phyloP scores from a whole-genome alignment of 768 basidiomycete genomes.

The Mycena vulgaris region DNA sequence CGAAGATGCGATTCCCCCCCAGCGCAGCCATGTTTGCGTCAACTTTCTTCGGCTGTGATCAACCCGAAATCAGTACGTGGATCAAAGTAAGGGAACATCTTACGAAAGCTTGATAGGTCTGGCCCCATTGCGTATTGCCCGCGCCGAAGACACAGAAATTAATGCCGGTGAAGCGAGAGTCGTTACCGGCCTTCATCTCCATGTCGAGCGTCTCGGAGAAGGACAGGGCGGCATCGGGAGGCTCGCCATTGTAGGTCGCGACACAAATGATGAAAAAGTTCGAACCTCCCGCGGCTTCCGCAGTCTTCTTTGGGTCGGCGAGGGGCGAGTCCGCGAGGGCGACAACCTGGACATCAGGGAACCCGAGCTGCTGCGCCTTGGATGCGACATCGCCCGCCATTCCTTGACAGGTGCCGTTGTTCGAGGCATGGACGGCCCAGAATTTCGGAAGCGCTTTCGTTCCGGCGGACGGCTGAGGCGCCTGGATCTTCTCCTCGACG shows the following conservation, averaged over 20 bases:
- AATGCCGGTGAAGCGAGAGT: slow-evolving; percentile 25
- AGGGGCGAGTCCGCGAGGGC: slow-evolving; percentile 32
- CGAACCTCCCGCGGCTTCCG: slow-evolving; percentile 11
- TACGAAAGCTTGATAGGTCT: slow-evolving; percentile 37
- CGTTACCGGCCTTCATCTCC: slow-evolving; percentile 30
- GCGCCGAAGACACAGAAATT: slow-evolving; percentile 37
- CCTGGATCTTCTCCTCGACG: slow-evolving; percentile 13
- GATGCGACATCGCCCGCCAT: slow-evolving; percentile 34
- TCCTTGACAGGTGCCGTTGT: slow-evolving; percentile 30
- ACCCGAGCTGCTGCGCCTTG: slow-evolving; percentile 32
- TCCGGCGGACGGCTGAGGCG: slow-evolving; percentile 26
- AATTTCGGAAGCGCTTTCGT: slow-evolving; percentile 15
- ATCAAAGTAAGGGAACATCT: no score
- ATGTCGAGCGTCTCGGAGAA: slow-evolving; percentile 33
- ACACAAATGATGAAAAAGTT: slow-evolving; percentile 35
- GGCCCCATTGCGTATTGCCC: slow-evolving; percentile 35
- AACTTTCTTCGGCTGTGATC: slow-evolving; percentile 33
- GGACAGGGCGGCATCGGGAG: slow-evolving; percentile 27
- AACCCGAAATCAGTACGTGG: not conserved
- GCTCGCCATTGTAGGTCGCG: slow-evolving; percentile 38
- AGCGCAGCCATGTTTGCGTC: slow-evolving; percentile 33
- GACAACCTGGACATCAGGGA: slow-evolving; percentile 30
- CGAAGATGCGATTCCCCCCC: slow-evolving; percentile 35
- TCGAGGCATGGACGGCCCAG: slow-evolving; percentile 36
- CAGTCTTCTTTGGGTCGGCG: slow-evolving; percentile 13